phyloP scores from a whole-genome alignment of 805 yeast genomes.

The Ogataea siamensis region DNA sequence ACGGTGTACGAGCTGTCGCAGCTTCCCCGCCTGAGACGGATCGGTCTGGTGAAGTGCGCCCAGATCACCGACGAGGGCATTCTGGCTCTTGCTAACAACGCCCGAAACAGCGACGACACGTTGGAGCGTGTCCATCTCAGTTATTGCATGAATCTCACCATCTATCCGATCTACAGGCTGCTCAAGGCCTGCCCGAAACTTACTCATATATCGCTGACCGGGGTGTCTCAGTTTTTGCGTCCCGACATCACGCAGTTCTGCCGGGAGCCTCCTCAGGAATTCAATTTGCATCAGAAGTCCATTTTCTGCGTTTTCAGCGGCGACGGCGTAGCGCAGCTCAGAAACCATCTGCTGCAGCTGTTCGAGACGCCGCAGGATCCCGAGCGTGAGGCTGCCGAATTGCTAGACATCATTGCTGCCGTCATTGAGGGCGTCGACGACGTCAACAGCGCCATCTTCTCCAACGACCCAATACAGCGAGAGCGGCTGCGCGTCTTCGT shows the following conservation, averaged over 20 bases:
- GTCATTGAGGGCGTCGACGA: conserved; percentile 26
- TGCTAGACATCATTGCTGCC: conserved; percentile 31
- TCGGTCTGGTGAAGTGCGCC: conserved; percentile 89
- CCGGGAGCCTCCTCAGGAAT: conserved; percentile 90
- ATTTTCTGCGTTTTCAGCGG: conserved; percentile 94
- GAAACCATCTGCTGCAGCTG: conserved; percentile 56
- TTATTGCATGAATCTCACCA: conserved; percentile 78
- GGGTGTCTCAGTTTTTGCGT: conserved; percentile 84
- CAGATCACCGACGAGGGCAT: conserved; percentile 86
- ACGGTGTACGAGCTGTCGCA: conserved; percentile 74
- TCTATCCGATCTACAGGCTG: conserved; percentile 72
- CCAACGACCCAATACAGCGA: conserved; percentile 22
- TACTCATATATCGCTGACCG: conserved; percentile 90
- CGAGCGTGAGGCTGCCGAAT: conserved; percentile 32
- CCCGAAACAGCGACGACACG: conserved; percentile 63
- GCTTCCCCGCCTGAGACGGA: conserved; percentile 78
- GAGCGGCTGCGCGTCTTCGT: conserved; percentile 30
- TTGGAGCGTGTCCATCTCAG: conserved; percentile 91
- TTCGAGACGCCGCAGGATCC: conserved; percentile 34
- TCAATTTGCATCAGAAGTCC: conserved; percentile 79
- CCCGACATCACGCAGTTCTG: conserved; percentile 83
- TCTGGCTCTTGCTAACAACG: conserved; percentile 54
- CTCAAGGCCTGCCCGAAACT: conserved; percentile 79
- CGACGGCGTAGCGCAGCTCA: conserved; percentile 73
- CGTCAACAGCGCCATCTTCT: conserved; percentile 19